Base-by-base conservation (phyloP, 2,329 filamentous ascomycete genomes). In the Pseudogymnoascus sp. region DNA sequence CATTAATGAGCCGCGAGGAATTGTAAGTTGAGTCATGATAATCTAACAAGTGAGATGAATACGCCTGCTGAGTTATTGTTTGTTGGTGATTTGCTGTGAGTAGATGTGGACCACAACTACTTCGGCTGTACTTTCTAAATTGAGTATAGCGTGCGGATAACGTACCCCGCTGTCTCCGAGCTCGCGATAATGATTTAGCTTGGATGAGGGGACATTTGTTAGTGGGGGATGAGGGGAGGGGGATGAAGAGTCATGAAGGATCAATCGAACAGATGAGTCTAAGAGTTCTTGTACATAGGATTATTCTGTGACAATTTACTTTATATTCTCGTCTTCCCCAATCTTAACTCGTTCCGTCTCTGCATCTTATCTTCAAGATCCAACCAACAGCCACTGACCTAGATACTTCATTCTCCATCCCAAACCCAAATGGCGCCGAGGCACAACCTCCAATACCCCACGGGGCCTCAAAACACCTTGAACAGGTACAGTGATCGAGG, bases 401-500 rank as follows among this genome's bases (percentile, higher is more conserved):
- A 15, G 11, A 59, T 17, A 17, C 61, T 37, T n/a, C 35, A 33
- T n/a, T 37, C 29, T 13, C 44, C 11, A 37, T 56, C 13, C 7
- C 9, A 6, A 15, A 13, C 56, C 17, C 37, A 38, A 59, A 60
- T 63, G 61, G 26, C 61, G 13, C 33, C 62, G 5, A 59, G 38
- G 42, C 38, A 68, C 60, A 65, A 64, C 21, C 64, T 71, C 35
- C 65, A 62, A 33, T 71, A 70, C 42, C 65, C 68, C 19, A 68
- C 68, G 56, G 42, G 66, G 6, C 29, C 67, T n/a, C 68, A 68
- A 17, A 70, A 68, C 63, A 70, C 68, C 9, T 42, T 71, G 17
- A 69, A 69, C 29, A 64, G 69, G 26, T 68, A 70, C 62, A 64
- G 53, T 46, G 70, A 70, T 56, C 65, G 66, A 19, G 65, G 69